phyloP scores from a whole-genome alignment of 306 rosid species.

The cucumber (Cucumis sativus) region Cucumber_9930_V3 NC_026660.2:23768001-23768500 shows the following conservation, averaged over 20 bases:
- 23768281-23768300: conserved; percentile 36
- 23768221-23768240: conserved; percentile 45
- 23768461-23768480: background rate
- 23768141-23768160: background rate
- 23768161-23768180: conserved; percentile 47
- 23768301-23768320: conserved; percentile 26
- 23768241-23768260: conserved; percentile 41
- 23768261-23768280: conserved; percentile 52
- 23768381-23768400: background rate
- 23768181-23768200: conserved; percentile 72
- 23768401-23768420: background rate
- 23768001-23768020: conserved; percentile 74
- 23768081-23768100: background rate
- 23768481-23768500: background rate
- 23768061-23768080: background rate
- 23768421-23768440: background rate
- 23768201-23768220: conserved; percentile 75
- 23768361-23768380: conserved; percentile 3
- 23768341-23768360: conserved; percentile 11
- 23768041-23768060: conserved; percentile 78
- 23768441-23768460: background rate
- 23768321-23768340: conserved; percentile 42
- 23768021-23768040: conserved; percentile 65
- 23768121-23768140: background rate
- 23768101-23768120: background rate